Conservation (phyloP, 768 basidiomycete genomes). For the Leccinum subtestaceum region DNA sequence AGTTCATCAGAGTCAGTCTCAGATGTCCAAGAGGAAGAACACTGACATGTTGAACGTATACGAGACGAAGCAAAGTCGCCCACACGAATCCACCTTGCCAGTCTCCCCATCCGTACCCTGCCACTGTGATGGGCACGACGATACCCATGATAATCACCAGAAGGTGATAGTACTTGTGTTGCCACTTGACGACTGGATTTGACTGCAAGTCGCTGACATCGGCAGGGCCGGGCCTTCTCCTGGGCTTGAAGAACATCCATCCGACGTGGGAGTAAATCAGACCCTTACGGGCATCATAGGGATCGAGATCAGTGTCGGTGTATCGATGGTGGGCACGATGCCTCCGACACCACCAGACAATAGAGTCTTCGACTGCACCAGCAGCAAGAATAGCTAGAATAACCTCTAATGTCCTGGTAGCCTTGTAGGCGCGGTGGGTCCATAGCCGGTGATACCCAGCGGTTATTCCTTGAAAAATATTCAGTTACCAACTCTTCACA, state of each 20-base stretch:
- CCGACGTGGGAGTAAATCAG: conserved; percentile 81
- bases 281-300: conserved; percentile 85
- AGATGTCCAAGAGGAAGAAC: conserved; percentile 3
- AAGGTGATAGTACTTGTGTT: conserved; percentile 70
- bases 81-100: conserved; percentile 24
- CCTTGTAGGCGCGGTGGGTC: conserved; percentile 93
- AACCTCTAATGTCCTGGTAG: conserved; percentile 79
- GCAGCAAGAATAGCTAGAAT: conserved; percentile 78
- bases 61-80: conserved; percentile 50
- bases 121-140: conserved; percentile 57
- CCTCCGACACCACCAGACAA: conserved; percentile 96
- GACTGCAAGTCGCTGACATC: conserved; percentile 80
- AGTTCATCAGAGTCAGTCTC: background rate
- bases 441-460: conserved; percentile 94
- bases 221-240: conserved; percentile 79
- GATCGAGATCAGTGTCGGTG: conserved; percentile 93
- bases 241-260: conserved; percentile 89
- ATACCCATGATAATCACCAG: conserved; percentile 68
- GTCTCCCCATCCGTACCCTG: conserved; percentile 21
- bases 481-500: background rate
- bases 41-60: conserved; percentile 81
- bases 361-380: conserved; percentile 89
- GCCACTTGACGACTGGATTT: conserved; percentile 77
- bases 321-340: conserved; percentile 95
- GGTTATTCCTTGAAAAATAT: conserved; percentile 54